phyloP scores from a whole-genome alignment of 768 basidiomycete genomes.

The Boletus rubroflammeus region DNA sequence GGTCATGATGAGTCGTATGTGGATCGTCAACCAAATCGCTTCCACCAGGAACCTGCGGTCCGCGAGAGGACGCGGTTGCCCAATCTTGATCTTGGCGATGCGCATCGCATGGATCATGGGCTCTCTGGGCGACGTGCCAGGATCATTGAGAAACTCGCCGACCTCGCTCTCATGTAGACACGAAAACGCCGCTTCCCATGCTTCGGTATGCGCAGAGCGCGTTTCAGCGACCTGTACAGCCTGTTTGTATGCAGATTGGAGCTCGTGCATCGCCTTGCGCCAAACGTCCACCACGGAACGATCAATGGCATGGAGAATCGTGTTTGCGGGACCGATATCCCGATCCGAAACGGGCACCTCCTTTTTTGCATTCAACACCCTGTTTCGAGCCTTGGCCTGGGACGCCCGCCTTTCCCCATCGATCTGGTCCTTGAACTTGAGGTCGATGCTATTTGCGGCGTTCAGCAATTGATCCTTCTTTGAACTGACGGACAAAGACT shows the following conservation, averaged over 20 bases:
- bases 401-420: neutral
- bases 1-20: conserved; percentile 50
- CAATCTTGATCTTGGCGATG: conserved; percentile 48
- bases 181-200: conserved; percentile 60
- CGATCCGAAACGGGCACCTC: conserved; percentile 25
- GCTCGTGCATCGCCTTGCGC: conserved; percentile 33
- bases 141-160: conserved; percentile 30
- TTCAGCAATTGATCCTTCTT: conserved; percentile 16
- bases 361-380: conserved; percentile 11
- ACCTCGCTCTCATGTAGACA: conserved; percentile 50
- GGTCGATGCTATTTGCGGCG: conserved; percentile 10
- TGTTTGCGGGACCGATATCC: conserved; percentile 27
- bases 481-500: conserved; percentile 22
- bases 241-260: conserved; percentile 40
- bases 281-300: conserved; percentile 35
- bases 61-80: conserved; percentile 54
- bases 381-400: conserved; percentile 12
- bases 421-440: conserved; percentile 12
- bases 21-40: conserved; percentile 52
- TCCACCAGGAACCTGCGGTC: conserved; percentile 60
- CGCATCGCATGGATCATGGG: conserved; percentile 51
- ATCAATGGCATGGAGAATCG: conserved; percentile 31
- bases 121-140: conserved; percentile 34
- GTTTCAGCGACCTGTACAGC: conserved; percentile 40
- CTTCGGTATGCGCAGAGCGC: conserved; percentile 53